Evolutionary conservation across 441 rosid species (phyloP), one percentile per base, ranked within the genome.

Genomic region (Erodium texanum): DNA sequence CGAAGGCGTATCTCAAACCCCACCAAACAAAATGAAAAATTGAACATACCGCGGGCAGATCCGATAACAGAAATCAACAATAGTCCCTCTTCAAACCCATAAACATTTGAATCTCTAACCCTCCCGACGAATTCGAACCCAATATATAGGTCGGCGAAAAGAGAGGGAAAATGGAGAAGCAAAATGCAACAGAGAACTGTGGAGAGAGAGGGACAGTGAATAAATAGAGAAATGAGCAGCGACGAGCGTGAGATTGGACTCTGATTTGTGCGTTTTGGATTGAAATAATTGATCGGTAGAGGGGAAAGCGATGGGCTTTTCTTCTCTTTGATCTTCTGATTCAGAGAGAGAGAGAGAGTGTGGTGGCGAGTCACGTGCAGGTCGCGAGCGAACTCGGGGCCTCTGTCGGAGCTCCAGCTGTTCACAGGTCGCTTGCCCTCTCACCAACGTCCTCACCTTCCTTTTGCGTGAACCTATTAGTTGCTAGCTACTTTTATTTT

Each of bases 281-380:
- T 32, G 41, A 36, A 41, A 22, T 23, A 32, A 27, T 69, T 14
- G 74, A 68, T 65, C 66, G 71, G 48, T 41, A 73, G 9, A 50
- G 50, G 70, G 50, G 70, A 74, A 76, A 74, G 73, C 61, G 61
- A 76, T 69, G 62, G 66, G 66, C 69, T 66, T 75, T 66, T 68
- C 34, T 29, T 29, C 34, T 29, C 34, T 62, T 3, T 64, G 7
- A 27, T 36, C 16, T 9, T 2, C 64, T 29, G 34, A 29, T 29
- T 29, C 34, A 14, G 62, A 45, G 75, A 29, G 72, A 68, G 78
- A 70, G 61, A 72, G 48, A 23, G 56, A 48, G 19, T 29, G 34
- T 29, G 34, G 34, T 29, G 14, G 58, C 19, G 82, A 73, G 73
- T 86, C 95, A 88, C 90, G 92, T 89, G 95, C 75, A 67, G 59